Evolutionary conservation across 164 flowering plant species (phyloP).

Genomic region (Amborella trichopoda): DNA sequence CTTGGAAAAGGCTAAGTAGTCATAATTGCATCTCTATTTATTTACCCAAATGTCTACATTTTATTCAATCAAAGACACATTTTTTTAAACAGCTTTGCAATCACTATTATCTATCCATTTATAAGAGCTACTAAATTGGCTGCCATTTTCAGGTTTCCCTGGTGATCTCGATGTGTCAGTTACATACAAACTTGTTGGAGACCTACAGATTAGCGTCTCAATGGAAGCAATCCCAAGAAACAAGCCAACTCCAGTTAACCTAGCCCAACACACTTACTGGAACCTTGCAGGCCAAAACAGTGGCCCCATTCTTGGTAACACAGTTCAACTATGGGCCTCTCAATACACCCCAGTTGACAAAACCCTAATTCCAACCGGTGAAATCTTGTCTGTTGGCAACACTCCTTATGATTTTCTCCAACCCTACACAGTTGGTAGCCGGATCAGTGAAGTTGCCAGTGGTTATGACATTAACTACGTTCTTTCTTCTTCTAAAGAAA

Average conservation of each 20-base stretch:
- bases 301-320: slow-evolving; percentile 43
- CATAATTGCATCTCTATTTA: too few relatives aligned
- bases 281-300: slow-evolving; percentile 68
- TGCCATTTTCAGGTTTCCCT: slow-evolving; percentile 84
- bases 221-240: slow-evolving; percentile 45
- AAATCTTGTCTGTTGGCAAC: slow-evolving; percentile 33
- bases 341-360: slow-evolving; percentile 46
- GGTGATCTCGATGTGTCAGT: slow-evolving; percentile 33
- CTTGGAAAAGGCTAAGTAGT: too few relatives aligned
- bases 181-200: slow-evolving; percentile 22
- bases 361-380: slow-evolving; percentile 71
- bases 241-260: slow-evolving; percentile 60
- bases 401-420: slow-evolving; percentile 65
- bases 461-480: slow-evolving; percentile 73
- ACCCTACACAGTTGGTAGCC: slow-evolving; percentile 30
- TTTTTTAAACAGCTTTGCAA: too few relatives aligned
- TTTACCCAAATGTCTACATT: too few relatives aligned
- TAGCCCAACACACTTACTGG: slow-evolving; percentile 70
- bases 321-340: slow-evolving; percentile 43
- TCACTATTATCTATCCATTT: too few relatives aligned
- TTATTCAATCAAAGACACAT: too few relatives aligned
- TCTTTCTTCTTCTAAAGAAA: slow-evolving; percentile 17
- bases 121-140: too few relatives aligned
- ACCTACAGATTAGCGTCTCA: slow-evolving; percentile 19
- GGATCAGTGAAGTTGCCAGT: slow-evolving; percentile 21